phyloP scores from a whole-genome alignment of 1,284 basidiomycete species.

The Pulchroboletus neoregius region DNA sequence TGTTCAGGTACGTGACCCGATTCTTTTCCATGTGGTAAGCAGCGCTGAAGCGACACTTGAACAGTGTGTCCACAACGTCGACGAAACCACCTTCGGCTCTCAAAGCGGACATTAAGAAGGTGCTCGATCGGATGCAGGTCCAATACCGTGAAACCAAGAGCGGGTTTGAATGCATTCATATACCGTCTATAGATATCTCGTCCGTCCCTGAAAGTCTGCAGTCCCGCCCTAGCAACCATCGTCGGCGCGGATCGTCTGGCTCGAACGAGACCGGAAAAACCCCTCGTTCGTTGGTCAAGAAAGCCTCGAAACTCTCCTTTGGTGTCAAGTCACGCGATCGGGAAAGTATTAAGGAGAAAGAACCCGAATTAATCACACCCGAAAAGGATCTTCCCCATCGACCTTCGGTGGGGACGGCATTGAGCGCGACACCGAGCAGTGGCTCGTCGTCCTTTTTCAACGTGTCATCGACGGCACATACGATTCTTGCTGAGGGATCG shows the following conservation, averaged over 20 bases:
- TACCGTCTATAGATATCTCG: constrained; percentile 87
- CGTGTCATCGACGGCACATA: constrained; percentile 54
- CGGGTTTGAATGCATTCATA: constrained; percentile 95
- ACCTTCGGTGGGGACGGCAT: constrained; percentile 50
- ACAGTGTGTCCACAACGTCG: constrained; percentile 89
- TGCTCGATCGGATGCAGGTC: constrained; percentile 91
- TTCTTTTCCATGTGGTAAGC: constrained; percentile 1
- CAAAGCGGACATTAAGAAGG: constrained; percentile 80
- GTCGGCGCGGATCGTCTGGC: constrained; percentile 47
- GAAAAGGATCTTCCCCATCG: constrained; percentile 46
- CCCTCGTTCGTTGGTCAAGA: constrained; percentile 59
- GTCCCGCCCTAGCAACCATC: constrained; percentile 37
- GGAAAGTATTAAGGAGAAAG: constrained; percentile 39
- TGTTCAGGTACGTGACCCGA: constrained; percentile 68
- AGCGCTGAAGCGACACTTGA: constrained; percentile 5
- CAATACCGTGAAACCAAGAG: constrained; percentile 87
- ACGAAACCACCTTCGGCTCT: constrained; percentile 83
- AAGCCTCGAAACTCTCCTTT: constrained; percentile 74
- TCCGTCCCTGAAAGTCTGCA: constrained; percentile 50
- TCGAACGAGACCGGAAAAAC: constrained; percentile 49
- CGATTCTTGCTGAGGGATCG: constrained; percentile 39
- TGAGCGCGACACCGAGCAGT: constrained; percentile 62
- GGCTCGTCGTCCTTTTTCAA: constrained; percentile 81
- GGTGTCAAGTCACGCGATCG: constrained; percentile 41
- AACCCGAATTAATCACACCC: constrained; percentile 36